Evolutionary conservation across 2,329 filamentous ascomycete genomes (phyloP).

Genomic region (Exophiala sp.): DNA sequence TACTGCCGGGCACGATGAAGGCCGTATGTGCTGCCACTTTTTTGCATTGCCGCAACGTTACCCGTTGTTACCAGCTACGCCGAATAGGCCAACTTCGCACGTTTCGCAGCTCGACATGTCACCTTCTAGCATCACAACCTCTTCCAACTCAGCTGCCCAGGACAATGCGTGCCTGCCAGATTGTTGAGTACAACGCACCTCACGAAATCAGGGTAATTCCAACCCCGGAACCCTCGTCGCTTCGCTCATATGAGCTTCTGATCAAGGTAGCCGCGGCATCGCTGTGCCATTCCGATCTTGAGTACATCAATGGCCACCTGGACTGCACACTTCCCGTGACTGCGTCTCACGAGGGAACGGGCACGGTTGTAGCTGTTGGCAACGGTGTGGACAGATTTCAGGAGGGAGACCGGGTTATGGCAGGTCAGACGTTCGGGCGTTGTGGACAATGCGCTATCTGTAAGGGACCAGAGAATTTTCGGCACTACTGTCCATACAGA

Average conservation of each 20-base stretch:
- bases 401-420: slow-evolving; percentile 54
- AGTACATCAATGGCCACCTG: slow-evolving; percentile 50
- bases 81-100: neutral
- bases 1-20: neutral
- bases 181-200: neutral
- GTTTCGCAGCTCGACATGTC: neutral
- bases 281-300: slow-evolving; percentile 60
- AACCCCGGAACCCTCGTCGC: neutral
- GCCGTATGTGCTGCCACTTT: neutral
- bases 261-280: slow-evolving; percentile 58
- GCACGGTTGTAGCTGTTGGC: slow-evolving; percentile 51
- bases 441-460: slow-evolving; percentile 56
- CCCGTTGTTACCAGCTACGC: neutral
- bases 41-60: neutral
- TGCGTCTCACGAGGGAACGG: slow-evolving; percentile 56
- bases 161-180: neutral
- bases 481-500: slow-evolving; percentile 4
- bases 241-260: slow-evolving; percentile 49
- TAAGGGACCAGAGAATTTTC: slow-evolving; percentile 2
- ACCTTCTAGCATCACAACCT: neutral
- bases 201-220: neutral
- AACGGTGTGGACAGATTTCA: slow-evolving; percentile 38
- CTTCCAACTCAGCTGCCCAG: neutral
- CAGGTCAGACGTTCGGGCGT: slow-evolving; percentile 50
- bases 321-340: slow-evolving; percentile 48